phyloP scores from a whole-genome alignment of 1,139 yeast species.

The Yamadazyma jaroonii region DNA sequence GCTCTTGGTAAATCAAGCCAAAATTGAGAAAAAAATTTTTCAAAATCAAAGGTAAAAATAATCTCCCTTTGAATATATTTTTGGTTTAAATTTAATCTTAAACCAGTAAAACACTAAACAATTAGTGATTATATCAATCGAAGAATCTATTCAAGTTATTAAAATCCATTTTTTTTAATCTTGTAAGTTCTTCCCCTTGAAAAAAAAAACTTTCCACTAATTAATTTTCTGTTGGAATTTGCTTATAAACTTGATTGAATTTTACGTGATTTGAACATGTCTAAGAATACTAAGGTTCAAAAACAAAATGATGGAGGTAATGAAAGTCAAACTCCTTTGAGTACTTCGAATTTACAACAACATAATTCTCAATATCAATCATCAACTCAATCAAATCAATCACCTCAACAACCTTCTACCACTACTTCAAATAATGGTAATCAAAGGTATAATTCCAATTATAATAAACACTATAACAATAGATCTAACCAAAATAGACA shows the following conservation, averaged over 20 bases:
- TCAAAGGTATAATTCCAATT: constrained; percentile 4
- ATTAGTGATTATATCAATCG: not conserved
- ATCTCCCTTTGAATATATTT: constrained; percentile 3
- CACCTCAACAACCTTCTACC: too few relatives aligned
- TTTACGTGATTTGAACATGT: too few relatives aligned
- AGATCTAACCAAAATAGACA: constrained; percentile 7
- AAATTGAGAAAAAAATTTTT: constrained; percentile 2
- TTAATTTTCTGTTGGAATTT: constrained; percentile 4
- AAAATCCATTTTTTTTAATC: too few relatives aligned
- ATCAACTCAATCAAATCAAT: too few relatives aligned
- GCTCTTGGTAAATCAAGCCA: too few relatives aligned
- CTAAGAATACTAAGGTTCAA: not conserved
- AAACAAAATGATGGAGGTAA: not conserved
- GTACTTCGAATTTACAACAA: constrained; percentile 14
- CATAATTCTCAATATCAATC: constrained; percentile 8
- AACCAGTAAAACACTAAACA: not conserved
- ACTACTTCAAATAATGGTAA: constrained; percentile 1
- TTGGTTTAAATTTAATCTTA: constrained; percentile 1
- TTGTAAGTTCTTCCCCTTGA: too few relatives aligned
- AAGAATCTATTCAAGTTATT: not conserved
- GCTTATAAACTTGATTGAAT: not conserved
- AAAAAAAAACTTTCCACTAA: constrained; percentile 1
- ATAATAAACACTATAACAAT: constrained; percentile 5
- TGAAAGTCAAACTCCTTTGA: constrained; percentile 8
- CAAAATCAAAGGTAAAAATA: constrained; percentile 4